Conservation (phyloP, 2,329 filamentous ascomycete species). For the Davidsoniella eucalypti region DNA sequence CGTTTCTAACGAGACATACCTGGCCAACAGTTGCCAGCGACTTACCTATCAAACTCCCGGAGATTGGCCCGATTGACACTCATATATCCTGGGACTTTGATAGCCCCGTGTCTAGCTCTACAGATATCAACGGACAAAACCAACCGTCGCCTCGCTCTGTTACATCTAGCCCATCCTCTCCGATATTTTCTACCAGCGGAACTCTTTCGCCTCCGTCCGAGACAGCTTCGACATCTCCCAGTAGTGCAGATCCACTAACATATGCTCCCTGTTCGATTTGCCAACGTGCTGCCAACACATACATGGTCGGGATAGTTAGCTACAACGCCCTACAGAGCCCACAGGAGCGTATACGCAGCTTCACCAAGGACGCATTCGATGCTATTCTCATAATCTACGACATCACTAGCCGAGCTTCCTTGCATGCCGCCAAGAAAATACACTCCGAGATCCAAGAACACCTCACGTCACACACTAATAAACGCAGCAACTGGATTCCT, state of each 20-base stretch:
- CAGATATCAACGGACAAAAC: not conserved
- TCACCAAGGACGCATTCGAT: conserved; percentile 17
- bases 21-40: not conserved
- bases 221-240: not conserved
- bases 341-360: conserved; percentile 14
- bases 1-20: not conserved
- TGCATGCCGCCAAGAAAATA: conserved; percentile 14
- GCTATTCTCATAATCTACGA: conserved; percentile 19
- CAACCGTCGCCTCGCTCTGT: not conserved
- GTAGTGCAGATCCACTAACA: too few species aligned
- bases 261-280: too few species aligned
- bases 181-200: not conserved
- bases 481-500: too few species aligned
- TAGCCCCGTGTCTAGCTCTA: not conserved
- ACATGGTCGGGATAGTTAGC: conserved; percentile 19
- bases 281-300: conserved; percentile 6
- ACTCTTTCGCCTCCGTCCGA: not conserved
- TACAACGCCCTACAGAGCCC: conserved; percentile 16
- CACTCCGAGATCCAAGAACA: conserved; percentile 15
- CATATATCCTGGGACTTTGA: not conserved
- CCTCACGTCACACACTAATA: too few species aligned
- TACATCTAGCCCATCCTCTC: not conserved
- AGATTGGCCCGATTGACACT: not conserved
- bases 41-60: not conserved
- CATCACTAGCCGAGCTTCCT: conserved; percentile 15